Base-by-base conservation (phyloP, 768 basidiomycete genomes). In the Lactarius sp. region DNA sequence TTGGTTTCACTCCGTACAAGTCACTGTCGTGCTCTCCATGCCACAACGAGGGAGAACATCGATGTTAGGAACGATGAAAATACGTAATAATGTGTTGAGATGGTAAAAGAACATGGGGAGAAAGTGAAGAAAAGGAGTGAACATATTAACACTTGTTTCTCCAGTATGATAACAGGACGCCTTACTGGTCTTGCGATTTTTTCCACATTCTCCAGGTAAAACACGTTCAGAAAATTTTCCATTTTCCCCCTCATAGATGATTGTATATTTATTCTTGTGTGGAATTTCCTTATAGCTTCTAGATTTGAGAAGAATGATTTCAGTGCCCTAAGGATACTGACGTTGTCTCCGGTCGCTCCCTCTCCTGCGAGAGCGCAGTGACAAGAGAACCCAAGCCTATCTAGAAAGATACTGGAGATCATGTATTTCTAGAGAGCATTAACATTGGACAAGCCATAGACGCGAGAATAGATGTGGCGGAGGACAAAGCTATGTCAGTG, bases 301-400 rank as follows among this genome's bases (percentile, higher is more conserved):
- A 27, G 27, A 27, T 27, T 27, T 27, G 27, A 27, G 27, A 27
- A 27, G 27, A 27, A 27, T 27, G 27, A 27, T 27, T 27, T 27
- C 27, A 27, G 27, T 27, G 27, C 2, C 27, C 27, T 27, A 27
- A 27, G 27, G 27, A 27, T 27, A 27, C 27, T 27, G 27, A 77
- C 1, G 77, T 94, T 52, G 74, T 87, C 9, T 73, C 79, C 3
- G 77, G 79, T 4, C 65, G 73, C 0, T 76, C 79, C 1, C 73
- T 76, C 0, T 92, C 94, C 66, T 90, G 94, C 69, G 92, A 94
- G 71, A 89, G 90, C 65, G 91, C 88, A 2, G 76, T 94, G 56
- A 94, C 93, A 0, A 93, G 92, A 6, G 92, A 94, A 73, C 84
- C 86, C 14, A 76, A 75, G 46, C 81, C 79, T 0, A 80, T 92